Base-by-base conservation (phyloP, 176 grass and related monocot genomes). In the Musa beccarii region DNA sequence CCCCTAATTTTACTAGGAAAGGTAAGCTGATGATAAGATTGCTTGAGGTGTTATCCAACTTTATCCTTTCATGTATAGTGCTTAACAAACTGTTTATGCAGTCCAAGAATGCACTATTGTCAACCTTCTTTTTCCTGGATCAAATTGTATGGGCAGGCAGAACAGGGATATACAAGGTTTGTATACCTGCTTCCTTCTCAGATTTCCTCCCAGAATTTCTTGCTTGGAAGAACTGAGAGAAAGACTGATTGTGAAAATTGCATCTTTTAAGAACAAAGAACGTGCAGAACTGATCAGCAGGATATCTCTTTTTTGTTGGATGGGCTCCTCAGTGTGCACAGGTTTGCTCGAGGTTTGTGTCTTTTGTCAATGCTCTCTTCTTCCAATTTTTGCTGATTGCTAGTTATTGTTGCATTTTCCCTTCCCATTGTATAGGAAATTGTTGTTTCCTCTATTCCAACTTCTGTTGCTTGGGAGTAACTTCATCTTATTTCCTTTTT, bases 61-160 rank as follows among this genome's bases (percentile, higher is more conserved):
- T 13, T 79, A 78, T 25, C 51, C 6, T 25, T 11, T 10, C 0
- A n/a, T 0, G 52, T 52, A 69, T 6, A 76, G 24, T 54, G 49
- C 16, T 25, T 72, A 52, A 51, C 9, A 78, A 11, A 17, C 53
- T 74, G 65, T 52, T 78, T 81, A 78, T 70, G 50, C 80, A 98
- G 94, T 86, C 86, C 20, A 98, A 89, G 81, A 98, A 98, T 68
- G 90, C 94, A 11, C 73, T 93, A 73, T 69, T 98, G n/a, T 93
- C 94, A 3, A 93, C 86, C 19, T 98, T 91, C 90, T 71, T 98
- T 22, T 87, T 98, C 90, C 84, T 98, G 69, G 90, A 98, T 80
- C 95, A 98, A 75, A 91, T 98, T 75, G 95, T 98, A 72, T 98
- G 95, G 95, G 12, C 76, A 14, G 95, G 90, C 34, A 83, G 95